These are phyloP conservation scores for Saccharomycopsis javanensis DNA, from an alignment of 805 yeast genomes.

Conservation along the genomic window DNA sequence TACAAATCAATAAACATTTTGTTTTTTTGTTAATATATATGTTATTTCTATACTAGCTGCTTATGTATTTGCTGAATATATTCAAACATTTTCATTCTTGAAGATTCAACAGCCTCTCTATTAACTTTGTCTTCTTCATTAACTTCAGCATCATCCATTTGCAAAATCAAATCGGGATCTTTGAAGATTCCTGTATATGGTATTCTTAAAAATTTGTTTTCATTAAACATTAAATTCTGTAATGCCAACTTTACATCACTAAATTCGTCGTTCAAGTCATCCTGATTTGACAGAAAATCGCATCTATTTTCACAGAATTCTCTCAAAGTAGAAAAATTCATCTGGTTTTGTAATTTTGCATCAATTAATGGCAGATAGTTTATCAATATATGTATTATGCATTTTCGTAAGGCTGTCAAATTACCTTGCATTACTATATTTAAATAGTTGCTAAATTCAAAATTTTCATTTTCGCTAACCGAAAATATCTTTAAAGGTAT, in stretches of 20 bases:
- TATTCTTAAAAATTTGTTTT: slow-evolving; percentile 6
- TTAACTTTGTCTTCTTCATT: neutral
- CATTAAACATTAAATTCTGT: neutral
- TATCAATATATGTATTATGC: neutral
- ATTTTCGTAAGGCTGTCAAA: neutral
- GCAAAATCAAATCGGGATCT: slow-evolving; percentile 15
- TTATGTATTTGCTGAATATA: neutral
- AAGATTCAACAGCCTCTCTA: neutral
- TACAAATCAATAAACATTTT: neutral
- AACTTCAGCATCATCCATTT: neutral
- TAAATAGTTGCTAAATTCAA: slow-evolving; percentile 12
- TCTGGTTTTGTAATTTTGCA: neutral
- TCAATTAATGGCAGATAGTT: neutral
- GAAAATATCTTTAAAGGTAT: neutral
- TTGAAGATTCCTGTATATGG: slow-evolving; percentile 13
- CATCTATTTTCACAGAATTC: neutral
- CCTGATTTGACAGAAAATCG: neutral
- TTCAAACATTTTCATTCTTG: neutral
- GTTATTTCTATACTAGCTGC: neutral
- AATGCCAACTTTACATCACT: neutral
- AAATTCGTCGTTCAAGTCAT: neutral
- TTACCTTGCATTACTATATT: neutral
- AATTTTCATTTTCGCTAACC: neutral
- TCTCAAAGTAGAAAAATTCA: neutral
- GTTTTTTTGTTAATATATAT: too few species aligned